phyloP scores from a whole-genome alignment of 331 rosid genomes.

The Cydonia oblonga region DNA sequence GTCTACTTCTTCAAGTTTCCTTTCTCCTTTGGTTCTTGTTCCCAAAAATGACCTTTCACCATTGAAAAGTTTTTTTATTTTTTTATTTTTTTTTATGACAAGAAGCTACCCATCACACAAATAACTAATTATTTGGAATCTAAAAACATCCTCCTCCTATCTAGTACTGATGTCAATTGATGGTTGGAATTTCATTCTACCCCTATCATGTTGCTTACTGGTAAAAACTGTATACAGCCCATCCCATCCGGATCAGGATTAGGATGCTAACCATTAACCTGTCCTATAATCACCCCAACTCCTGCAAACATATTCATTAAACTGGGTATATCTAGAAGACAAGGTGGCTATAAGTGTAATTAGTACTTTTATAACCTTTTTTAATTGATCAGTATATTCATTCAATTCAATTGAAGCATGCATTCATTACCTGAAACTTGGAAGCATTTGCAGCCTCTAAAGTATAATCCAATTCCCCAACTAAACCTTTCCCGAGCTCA shows the following conservation, averaged over 20 bases:
- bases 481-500: conserved; percentile 87
- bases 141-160: neutral
- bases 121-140: neutral
- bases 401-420: neutral
- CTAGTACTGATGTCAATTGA: neutral
- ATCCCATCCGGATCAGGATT: neutral
- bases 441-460: conserved; percentile 86
- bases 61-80: neutral
- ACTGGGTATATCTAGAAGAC: neutral
- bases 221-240: neutral
- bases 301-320: neutral
- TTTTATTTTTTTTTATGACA: neutral
- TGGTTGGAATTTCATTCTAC: neutral
- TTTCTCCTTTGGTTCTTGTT: neutral
- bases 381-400: neutral
- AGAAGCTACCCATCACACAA: neutral
- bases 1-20: neutral
- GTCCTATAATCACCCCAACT: neutral
- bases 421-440: conserved; percentile 59
- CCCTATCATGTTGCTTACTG: neutral
- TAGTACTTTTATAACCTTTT: neutral
- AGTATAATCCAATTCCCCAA: conserved; percentile 79
- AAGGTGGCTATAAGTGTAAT: neutral
- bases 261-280: neutral
- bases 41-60: neutral